These are phyloP conservation scores for Pythium sukuiense DNA, from an alignment of 352 stramenopile genomes.

Conservation along the genomic window DNA sequence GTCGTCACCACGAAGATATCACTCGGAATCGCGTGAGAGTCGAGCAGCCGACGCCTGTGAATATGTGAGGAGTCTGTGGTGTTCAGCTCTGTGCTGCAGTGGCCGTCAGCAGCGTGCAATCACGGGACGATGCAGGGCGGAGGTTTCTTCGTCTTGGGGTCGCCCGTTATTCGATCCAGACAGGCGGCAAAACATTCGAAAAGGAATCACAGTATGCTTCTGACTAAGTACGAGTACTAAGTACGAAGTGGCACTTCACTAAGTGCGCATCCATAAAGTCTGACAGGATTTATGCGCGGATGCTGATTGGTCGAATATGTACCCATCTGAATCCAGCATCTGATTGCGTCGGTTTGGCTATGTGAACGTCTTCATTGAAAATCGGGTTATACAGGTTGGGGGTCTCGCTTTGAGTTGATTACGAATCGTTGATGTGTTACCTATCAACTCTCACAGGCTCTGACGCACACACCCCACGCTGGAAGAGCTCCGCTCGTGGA, in stretches of 20 bases:
- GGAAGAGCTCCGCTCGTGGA: not conserved
- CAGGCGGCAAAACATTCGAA: constrained; percentile 8
- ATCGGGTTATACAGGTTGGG: not conserved
- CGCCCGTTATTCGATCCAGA: constrained; percentile 6
- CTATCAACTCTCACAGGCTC: not conserved
- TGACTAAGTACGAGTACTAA: too few species aligned
- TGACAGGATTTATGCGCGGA: not conserved
- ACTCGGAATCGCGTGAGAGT: not conserved
- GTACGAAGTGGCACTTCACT: not conserved
- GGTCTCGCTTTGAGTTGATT: not conserved
- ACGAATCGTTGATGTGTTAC: not conserved
- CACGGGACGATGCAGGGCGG: not conserved
- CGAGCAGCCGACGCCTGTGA: not conserved
- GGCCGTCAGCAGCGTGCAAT: not conserved
- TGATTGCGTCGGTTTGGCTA: not conserved
- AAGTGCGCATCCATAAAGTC: not conserved
- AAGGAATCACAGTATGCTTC: not conserved
- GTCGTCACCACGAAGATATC: not conserved
- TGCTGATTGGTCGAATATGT: not conserved
- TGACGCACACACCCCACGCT: not conserved
- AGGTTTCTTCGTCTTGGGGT: not conserved
- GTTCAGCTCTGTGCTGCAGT: not conserved
- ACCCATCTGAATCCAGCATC: not conserved
- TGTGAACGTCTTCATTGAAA: constrained; percentile 2
- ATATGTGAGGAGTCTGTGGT: not conserved